These are phyloP conservation scores for Pestalotiopsis sp. DNA, from an alignment of 2,329 filamentous ascomycete species.

Conservation along the genomic window DNA sequence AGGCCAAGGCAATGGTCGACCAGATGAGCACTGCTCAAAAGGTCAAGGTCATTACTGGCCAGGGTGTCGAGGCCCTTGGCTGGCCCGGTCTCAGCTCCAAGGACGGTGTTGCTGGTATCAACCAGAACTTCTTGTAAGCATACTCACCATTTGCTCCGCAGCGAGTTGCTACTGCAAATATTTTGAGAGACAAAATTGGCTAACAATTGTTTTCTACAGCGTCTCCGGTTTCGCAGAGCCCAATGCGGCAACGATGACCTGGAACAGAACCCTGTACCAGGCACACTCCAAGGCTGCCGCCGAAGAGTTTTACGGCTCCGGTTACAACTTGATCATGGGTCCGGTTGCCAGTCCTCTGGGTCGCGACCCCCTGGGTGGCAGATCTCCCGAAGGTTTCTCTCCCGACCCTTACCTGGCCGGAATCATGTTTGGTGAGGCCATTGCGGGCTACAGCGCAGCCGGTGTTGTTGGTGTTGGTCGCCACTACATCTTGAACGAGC, in stretches of 20 bases:
- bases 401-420: constrained; percentile 13
- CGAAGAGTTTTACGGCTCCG: constrained; percentile 18
- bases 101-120: constrained; percentile 20
- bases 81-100: constrained; percentile 12
- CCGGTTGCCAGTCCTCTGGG: constrained; percentile 17
- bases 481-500: constrained; percentile 19
- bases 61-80: not conserved
- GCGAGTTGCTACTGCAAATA: not conserved
- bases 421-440: constrained; percentile 7
- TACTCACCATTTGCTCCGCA: not conserved
- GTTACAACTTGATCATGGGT: constrained; percentile 19
- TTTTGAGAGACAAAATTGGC: not conserved
- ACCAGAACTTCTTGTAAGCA: constrained; percentile 15
- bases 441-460: constrained; percentile 9
- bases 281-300: constrained; percentile 20
- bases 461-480: constrained; percentile 10
- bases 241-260: constrained; percentile 23
- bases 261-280: constrained; percentile 19
- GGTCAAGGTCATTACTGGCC: constrained; percentile 3
- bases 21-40: constrained; percentile 7
- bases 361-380: constrained; percentile 2
- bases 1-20: constrained; percentile 11
- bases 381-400: constrained; percentile 1
- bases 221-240: constrained; percentile 22
- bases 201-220: not conserved